Evolutionary conservation across 768 basidiomycete genomes (phyloP), one percentile per base, ranked within the genome.

Genomic region (Boletellus sp.): DNA sequence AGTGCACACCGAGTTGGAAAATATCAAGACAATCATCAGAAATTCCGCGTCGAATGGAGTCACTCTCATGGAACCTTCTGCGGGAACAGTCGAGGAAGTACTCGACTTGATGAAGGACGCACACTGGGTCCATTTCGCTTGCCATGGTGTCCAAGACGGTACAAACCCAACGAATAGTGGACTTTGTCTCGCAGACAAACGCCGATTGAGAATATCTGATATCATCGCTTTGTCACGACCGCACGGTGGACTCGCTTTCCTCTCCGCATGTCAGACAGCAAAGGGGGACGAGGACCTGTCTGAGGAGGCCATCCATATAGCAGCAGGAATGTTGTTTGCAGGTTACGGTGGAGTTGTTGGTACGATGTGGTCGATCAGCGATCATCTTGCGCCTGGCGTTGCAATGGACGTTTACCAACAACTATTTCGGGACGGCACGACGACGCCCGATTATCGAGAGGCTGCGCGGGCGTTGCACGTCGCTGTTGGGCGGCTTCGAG

Each of bases 311-410:
- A n/a, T 35, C 15, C n/a, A 35, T n/a, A 35, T 35, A 7, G 34
- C 34, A 15, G 28, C 69, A 8, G 74, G 71, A 3, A 72, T 77
- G 70, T 52, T 72, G 41, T 51, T 62, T 31, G 61, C 60, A 0
- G 69, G 70, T 4, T 71, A 58, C 41, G 38, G 49, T 5, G 59
- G 65, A 16, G 72, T 70, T 4, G 63, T 77, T 20, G 76, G 63
- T 4, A 77, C 75, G 13, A 64, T 77, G 72, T 75, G 74, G 74
- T 66, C 65, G 12, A 70, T 75, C 40, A 52, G 51, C 23, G 75
- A 77, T n/a, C n/a, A n/a, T n/a, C n/a, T n/a, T n/a, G n/a, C n/a
- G n/a, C n/a, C n/a, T n/a, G n/a, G n/a, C n/a, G n/a, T n/a, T n/a
- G n/a, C n/a, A n/a, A n/a, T n/a, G n/a, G n/a, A n/a, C n/a, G n/a